Percentiles rank a stretch among this genome's conserved stretches.
phyloP scores from a whole-genome alignment of 1,284 basidiomycete species.

The Microbotryomycetes sp. region DNA sequence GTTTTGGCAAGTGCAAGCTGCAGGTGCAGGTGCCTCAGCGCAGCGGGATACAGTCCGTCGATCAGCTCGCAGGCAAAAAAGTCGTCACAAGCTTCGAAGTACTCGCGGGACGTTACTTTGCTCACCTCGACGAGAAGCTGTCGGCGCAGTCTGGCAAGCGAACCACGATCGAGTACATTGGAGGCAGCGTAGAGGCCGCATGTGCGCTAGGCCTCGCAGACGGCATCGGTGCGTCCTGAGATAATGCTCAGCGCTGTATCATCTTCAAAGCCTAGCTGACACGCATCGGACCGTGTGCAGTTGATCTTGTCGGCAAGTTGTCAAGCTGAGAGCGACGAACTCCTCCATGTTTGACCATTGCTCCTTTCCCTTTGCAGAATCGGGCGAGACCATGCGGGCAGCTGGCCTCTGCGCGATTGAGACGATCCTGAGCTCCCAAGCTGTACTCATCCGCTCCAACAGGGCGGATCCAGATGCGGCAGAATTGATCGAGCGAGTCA shows the following conservation, averaged over 20 bases:
- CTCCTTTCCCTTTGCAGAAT: conserved; percentile 53
- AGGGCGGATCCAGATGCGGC: conserved; percentile 48
- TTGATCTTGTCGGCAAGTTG: conserved; percentile 78
- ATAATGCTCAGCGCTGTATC: no score
- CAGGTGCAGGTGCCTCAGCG: conserved; percentile 91
- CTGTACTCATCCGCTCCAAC: conserved; percentile 83
- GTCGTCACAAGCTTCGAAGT: conserved; percentile 93
- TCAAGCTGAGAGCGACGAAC: neutral
- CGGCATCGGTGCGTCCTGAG: conserved; percentile 56
- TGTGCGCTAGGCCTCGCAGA: conserved; percentile 94
- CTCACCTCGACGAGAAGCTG: conserved; percentile 57
- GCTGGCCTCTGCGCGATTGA: conserved; percentile 90
- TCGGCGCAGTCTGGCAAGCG: conserved; percentile 41
- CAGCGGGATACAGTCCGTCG: conserved; percentile 60
- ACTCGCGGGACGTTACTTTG: conserved; percentile 73
- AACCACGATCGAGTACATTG: conserved; percentile 90
- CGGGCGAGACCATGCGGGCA: conserved; percentile 99
- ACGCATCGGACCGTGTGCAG: conserved; percentile 46
- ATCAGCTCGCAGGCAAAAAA: conserved; percentile 80
- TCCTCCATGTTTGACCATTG: neutral
- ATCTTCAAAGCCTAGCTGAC: neutral
- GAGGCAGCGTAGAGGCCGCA: conserved; percentile 95
- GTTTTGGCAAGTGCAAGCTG: conserved; percentile 88
- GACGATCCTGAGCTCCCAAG: conserved; percentile 80
- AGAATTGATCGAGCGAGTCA: conserved; percentile 68